Conservation (phyloP, 176 grass and related monocot genomes). For the Avena sativa region DNA sequence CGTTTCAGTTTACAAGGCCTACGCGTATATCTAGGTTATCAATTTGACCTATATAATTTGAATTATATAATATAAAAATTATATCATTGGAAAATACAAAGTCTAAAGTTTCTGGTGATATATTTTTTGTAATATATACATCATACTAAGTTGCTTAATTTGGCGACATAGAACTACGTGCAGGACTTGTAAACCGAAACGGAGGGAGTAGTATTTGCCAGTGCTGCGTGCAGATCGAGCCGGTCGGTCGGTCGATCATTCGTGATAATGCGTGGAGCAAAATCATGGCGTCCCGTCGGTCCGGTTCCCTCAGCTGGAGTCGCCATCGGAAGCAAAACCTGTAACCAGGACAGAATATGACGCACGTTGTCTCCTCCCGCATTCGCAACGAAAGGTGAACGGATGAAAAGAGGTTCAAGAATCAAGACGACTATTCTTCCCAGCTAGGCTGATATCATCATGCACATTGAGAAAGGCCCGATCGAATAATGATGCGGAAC, state of each 20-base stretch:
- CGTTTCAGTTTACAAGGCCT: too few species aligned
- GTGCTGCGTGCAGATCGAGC: neutral
- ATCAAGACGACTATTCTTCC: neutral
- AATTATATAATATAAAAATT: too few species aligned
- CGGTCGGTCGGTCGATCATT: too few species aligned
- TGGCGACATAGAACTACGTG: too few species aligned
- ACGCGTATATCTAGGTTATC: too few species aligned
- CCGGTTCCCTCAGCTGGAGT: neutral
- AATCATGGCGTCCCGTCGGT: neutral
- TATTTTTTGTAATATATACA: too few species aligned
- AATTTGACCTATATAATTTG: too few species aligned
- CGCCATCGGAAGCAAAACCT: neutral
- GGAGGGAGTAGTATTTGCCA: neutral
- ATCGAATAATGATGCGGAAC: neutral
- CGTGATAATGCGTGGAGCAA: neutral
- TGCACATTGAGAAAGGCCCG: neutral
- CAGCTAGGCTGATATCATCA: neutral
- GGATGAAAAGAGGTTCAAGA: too few species aligned
- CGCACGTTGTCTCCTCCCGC: neutral
- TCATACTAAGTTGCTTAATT: too few species aligned
- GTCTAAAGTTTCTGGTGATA: too few species aligned
- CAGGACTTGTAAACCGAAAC: too few species aligned
- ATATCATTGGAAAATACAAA: too few species aligned
- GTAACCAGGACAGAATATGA: neutral
- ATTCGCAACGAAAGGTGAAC: neutral